Evolutionary conservation across 257 asterid species (phyloP), one percentile per base, ranked within the genome.

Genomic region (Ajuga chamaepitys): DNA sequence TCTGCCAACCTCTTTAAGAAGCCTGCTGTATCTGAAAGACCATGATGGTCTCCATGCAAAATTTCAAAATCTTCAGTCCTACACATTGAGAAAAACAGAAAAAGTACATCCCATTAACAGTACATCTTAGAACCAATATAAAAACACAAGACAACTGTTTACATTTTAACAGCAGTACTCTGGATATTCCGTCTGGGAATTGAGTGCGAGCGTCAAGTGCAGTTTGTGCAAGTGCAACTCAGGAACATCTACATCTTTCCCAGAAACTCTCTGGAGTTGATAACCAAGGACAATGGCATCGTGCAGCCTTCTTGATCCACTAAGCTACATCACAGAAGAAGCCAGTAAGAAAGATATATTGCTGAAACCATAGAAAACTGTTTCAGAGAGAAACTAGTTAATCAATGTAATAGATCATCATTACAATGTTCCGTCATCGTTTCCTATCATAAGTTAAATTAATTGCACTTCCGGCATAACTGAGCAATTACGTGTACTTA

Each of bases 241-340:
- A 12, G 95, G 95, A 57, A 86, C 70, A 55, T 77, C 77, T 38
- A 84, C 70, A 70, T 86, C 91, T 73, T 76, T 80, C 66, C 91
- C 85, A n/a, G 82, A 71, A 68, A 75, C 73, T 58, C 84, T 71
- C 63, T 82, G 95, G 58, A 86, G 88, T 77, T 84, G 91, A 78
- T 84, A 86, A 9, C 95, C 95, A 13, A 86, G 87, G 66, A 86
- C 80, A 67, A 86, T 86, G 58, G 95, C 95, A 71, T 86, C 95
- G 61, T 70, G 78, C 79, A 86, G 74, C 76, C 91, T 84, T 78
- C 88, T 76, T 24, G 85, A 81, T 73, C 95, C 95, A 51, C 91
- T 82, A 81, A 60, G 74, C 95, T 84, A 72, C 65, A 75, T 30
- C 45, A 38, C 28, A 58, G 7, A 60, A 10, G 47, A 25, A 62